Conservation (phyloP, 306 rosid genomes). For the Neltuma alba region DNA sequence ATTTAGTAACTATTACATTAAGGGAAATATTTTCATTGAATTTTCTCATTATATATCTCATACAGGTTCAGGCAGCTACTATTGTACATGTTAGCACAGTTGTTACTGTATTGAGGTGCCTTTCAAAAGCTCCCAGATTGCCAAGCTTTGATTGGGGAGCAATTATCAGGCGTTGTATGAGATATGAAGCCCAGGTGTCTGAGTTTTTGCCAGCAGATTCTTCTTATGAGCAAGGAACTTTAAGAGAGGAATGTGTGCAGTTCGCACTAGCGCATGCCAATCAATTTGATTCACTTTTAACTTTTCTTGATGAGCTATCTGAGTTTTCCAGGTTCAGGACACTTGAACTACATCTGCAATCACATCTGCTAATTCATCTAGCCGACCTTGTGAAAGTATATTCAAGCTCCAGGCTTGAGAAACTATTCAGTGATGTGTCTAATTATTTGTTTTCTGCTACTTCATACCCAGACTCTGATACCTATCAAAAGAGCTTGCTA, state of each 20-base stretch:
- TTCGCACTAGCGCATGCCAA: conserved; percentile 87
- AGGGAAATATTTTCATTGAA: conserved; percentile 17
- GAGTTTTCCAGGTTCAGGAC: conserved; percentile 76
- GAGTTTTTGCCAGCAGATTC: conserved; percentile 43
- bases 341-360: conserved; percentile 74
- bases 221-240: conserved; percentile 52
- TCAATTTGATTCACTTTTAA: conserved; percentile 73
- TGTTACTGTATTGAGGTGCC: conserved; percentile 71
- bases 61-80: conserved; percentile 54
- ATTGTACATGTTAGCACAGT: conserved; percentile 44
- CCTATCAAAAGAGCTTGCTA: conserved; percentile 52
- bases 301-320: conserved; percentile 90
- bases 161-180: conserved; percentile 83
- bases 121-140: conserved; percentile 89
- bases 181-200: conserved; percentile 64
- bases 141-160: conserved; percentile 91
- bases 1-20: conserved; percentile 17
- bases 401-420: conserved; percentile 83
- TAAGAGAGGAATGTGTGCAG: conserved; percentile 75
- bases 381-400: conserved; percentile 71
- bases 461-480: conserved; percentile 40
- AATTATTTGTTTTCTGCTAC: conserved; percentile 56
- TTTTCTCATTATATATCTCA: conserved; percentile 36
- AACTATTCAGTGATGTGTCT: conserved; percentile 63
- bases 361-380: conserved; percentile 71